Base-by-base conservation (phyloP, 2,329 filamentous ascomycete species). In the Colletotrichum sp. region DNA sequence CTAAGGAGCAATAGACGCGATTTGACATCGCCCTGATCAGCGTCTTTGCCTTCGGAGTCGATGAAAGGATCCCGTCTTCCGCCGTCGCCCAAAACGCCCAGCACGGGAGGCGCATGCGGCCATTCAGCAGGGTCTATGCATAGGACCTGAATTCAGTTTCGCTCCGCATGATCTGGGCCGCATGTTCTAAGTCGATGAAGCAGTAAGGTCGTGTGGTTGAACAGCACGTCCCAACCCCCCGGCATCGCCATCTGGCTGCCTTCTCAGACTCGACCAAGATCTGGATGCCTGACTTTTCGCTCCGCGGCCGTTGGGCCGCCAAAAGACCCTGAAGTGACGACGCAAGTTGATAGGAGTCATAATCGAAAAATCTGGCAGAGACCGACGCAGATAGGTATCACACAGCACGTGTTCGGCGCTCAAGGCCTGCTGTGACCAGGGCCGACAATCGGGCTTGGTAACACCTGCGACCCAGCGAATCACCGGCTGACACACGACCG, bases 401-500 rank as follows among this genome's bases (percentile, higher is more conserved):
- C 55, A 73, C 64, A 73, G 70, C 64, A 73, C 56, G 70, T 73
- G 73, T 60, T 75, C 25, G 16, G 36, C 71, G 56, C 52, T 58
- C 64, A 36, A 73, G 48, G 60, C 30, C 34, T 58, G 58, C 39
- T 25, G 64, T 72, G 70, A 52, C 30, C 69, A 68, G 73, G 43
- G 70, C 70, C 70, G 70, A 65, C 27, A 58, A 43, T 34, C 70
- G 74, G 74, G 66, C 28, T 36, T 56, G 60, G 71, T 66, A 60
- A 76, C 36, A 66, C 55, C n/a, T 72, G n/a, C 62, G 61, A 34
- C 58, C 15, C 60, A 70, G 66, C 76, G 76, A 77, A 77, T 77
- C 68, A 77, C n/a, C 58, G 18, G 66, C 60, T 76, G 73, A 76
- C 74, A 77, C 76, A 76, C 74, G 65, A 55, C 65, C 48, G 36